Evolutionary conservation across 2,329 filamentous ascomycete species (phyloP).

Genomic region (Tolypocladium endophyticum): DNA sequence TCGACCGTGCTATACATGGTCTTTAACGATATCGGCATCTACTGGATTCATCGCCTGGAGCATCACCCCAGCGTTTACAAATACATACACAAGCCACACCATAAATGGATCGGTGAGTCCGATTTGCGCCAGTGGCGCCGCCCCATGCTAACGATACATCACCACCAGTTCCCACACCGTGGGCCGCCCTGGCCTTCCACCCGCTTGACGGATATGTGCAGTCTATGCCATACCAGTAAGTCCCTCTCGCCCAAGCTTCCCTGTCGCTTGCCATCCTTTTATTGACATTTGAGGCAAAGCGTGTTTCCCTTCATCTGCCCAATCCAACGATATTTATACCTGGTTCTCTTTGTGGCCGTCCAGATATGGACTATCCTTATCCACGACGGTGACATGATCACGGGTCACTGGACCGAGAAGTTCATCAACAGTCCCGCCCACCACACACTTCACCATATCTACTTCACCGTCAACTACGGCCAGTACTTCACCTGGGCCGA

Average conservation of each 20-base stretch:
- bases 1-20: constrained; percentile 31
- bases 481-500: constrained; percentile 39
- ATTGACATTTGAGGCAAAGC: not conserved
- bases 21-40: constrained; percentile 35
- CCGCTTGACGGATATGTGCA: constrained; percentile 34
- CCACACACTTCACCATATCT: constrained; percentile 38
- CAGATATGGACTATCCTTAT: constrained; percentile 40
- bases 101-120: constrained; percentile 33
- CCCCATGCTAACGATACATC: constrained; percentile 6
- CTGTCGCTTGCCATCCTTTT: not conserved
- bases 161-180: constrained; percentile 30
- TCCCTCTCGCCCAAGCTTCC: not conserved
- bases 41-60: constrained; percentile 36
- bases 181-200: constrained; percentile 36
- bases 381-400: constrained; percentile 38
- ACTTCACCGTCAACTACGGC: constrained; percentile 39
- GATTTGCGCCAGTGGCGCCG: not conserved
- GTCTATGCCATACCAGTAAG: constrained; percentile 35
- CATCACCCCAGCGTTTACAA: constrained; percentile 36
- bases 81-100: constrained; percentile 36
- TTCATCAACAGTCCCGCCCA: constrained; percentile 37
- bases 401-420: constrained; percentile 33
- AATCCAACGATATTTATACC: constrained; percentile 33
- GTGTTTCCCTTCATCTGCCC: constrained; percentile 18
- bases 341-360: constrained; percentile 31